Base-by-base conservation (phyloP, 2,329 filamentous ascomycete species). In the Leptoxyphium fumago region DNA sequence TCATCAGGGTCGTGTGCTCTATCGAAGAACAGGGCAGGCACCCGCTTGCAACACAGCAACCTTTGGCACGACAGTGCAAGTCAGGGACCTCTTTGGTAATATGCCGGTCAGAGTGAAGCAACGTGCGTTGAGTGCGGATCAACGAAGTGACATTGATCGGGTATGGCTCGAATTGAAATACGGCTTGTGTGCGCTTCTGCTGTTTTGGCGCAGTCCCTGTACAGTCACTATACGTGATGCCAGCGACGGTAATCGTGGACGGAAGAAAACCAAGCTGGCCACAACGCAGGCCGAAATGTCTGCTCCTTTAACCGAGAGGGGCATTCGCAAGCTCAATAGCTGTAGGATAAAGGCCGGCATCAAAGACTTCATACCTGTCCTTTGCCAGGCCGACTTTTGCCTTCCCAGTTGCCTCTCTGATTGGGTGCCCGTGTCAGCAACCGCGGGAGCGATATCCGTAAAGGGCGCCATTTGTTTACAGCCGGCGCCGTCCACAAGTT, bases 51-150 rank as follows among this genome's bases (percentile, higher is more conserved):
- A 83, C 5, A 74, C 77, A 5, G 67, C 71, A 10, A 61, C 69
- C 7, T 73, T 78, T 41, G 89, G 89, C 4, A 94, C 88, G 0
- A 74, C 77, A 26, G 78, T 89, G 2, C 73, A 72, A 0, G 81
- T 94, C 5, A 76, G 80, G 45, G 80, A 94, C 59, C 67, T 95
- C 1, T 96, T 95, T 62, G 87, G 88, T 0, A 82, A 80, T 46
- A 84, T 95, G 76, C 87, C 89, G 0, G 89, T 95, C 10, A 78
- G 89, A 11, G 80, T 93, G 21, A 94, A 91, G 58, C 83, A 87
- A 53, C 75, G 87, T 49, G 75, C 75, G 0, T 52, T 77, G 2
- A 64, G 50, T 60, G 70, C 34, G 66, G 76, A 54, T 70, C 68
- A 51, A 51, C 69, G 46, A 10, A 57, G 67, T 18, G 67, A 79